Evolutionary conservation across 352 stramenopile genomes (phyloP).

Genomic region (Pythium coloratum): DNA sequence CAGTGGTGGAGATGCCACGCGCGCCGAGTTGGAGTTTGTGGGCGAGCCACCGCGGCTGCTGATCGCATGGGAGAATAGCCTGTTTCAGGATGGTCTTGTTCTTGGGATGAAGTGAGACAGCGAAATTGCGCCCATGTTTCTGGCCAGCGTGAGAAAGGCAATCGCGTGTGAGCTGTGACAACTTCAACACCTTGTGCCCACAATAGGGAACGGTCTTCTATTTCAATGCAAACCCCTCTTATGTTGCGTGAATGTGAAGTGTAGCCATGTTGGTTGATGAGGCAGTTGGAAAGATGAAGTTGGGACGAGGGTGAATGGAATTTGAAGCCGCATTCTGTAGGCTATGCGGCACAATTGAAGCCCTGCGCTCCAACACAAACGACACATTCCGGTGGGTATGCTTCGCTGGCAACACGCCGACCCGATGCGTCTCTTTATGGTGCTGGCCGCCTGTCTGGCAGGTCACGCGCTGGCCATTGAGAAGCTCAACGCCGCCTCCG

Average conservation of each 20-base stretch:
- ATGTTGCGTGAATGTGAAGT: background rate
- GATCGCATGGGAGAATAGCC: no score
- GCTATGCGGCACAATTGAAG: background rate
- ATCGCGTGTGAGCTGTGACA: background rate
- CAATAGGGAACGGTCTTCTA: background rate
- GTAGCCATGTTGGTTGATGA: constrained; percentile 9
- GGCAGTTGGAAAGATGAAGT: constrained; percentile 13
- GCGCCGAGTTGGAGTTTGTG: no score
- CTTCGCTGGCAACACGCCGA: background rate
- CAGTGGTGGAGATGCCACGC: no score
- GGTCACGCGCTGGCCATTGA: constrained; percentile 6
- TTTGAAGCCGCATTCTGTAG: background rate
- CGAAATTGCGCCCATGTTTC: no score
- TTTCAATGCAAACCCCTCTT: background rate
- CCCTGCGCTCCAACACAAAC: background rate
- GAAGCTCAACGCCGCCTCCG: constrained; percentile 20
- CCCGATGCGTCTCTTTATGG: background rate
- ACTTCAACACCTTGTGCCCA: background rate
- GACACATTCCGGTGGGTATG: background rate
- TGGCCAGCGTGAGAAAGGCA: no score
- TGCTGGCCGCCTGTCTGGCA: background rate
- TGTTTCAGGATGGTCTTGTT: no score
- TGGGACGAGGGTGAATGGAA: background rate
- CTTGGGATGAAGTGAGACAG: no score
- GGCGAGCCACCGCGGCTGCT: no score